Conservation (phyloP, 192 early-diverging fungal genomes). For the Spizellomyces punctatus region DNA sequence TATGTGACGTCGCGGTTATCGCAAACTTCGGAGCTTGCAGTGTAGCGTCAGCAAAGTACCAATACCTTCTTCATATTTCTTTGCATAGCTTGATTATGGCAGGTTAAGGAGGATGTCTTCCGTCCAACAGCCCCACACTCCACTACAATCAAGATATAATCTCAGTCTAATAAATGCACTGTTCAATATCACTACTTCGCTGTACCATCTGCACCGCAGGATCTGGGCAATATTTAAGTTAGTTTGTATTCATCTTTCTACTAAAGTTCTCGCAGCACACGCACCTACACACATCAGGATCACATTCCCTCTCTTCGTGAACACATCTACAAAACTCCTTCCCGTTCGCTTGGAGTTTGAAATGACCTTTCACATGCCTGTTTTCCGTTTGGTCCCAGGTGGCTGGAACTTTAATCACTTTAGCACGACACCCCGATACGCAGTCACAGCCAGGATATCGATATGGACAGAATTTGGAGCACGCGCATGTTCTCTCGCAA, state of each 20-base stretch:
- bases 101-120: too few relatives aligned
- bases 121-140: too few relatives aligned
- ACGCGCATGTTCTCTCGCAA: neutral
- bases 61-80: too few relatives aligned
- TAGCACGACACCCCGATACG: neutral
- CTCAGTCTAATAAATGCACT: too few relatives aligned
- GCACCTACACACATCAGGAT: slow-evolving; percentile 1
- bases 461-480: neutral
- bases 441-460: slow-evolving; percentile 9
- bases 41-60: too few relatives aligned
- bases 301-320: neutral
- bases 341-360: neutral
- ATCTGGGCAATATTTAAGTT: neutral
- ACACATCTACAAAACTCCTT: slow-evolving; percentile 4
- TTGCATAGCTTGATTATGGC: too few relatives aligned
- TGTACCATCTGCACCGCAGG: slow-evolving; percentile 2
- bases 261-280: neutral
- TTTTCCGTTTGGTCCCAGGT: too few relatives aligned
- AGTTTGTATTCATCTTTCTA: too few relatives aligned
- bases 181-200: neutral
- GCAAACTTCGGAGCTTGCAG: too few relatives aligned
- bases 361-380: neutral
- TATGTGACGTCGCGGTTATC: neutral
- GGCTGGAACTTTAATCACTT: neutral
- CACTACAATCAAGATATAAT: too few relatives aligned